Conservation (phyloP, 768 basidiomycete species). For the Amylocystis lapponica region DNA sequence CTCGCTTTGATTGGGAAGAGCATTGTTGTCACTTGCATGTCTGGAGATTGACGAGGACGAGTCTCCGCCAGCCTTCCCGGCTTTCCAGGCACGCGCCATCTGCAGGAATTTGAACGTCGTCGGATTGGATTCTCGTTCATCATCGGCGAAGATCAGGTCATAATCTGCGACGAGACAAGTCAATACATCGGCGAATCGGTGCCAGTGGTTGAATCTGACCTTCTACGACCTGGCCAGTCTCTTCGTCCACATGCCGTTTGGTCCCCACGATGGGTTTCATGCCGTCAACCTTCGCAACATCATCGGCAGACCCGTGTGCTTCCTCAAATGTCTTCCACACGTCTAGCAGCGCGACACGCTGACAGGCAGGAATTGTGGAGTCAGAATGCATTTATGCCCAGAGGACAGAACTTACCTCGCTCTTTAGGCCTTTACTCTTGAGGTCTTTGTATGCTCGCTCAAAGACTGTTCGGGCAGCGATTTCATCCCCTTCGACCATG, state of each 20-base stretch:
- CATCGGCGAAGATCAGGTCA: slow-evolving; percentile 94
- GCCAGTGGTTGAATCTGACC: too few relatives aligned
- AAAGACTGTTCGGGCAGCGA: slow-evolving; percentile 71
- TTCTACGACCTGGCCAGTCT: slow-evolving; percentile 68
- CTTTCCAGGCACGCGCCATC: slow-evolving; percentile 90
- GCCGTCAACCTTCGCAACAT: slow-evolving; percentile 76
- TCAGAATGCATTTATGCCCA: neutral
- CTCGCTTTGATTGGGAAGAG: neutral
- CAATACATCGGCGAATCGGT: too few relatives aligned
- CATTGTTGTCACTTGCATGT: slow-evolving; percentile 24
- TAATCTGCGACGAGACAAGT: slow-evolving; percentile 50
- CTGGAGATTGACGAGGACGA: slow-evolving; percentile 23
- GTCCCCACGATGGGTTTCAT: slow-evolving; percentile 95
- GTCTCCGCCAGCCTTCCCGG: slow-evolving; percentile 38
- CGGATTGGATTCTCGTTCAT: slow-evolving; percentile 90
- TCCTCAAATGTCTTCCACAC: slow-evolving; percentile 96
- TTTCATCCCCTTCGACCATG: slow-evolving; percentile 66
- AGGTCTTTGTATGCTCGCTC: slow-evolving; percentile 85
- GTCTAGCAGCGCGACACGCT: slow-evolving; percentile 90
- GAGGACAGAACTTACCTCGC: slow-evolving; percentile 56
- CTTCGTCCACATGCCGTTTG: slow-evolving; percentile 78
- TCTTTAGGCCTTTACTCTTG: slow-evolving; percentile 74
- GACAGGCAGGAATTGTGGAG: slow-evolving; percentile 3
- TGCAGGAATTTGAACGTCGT: slow-evolving; percentile 94
- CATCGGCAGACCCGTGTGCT: slow-evolving; percentile 63